Evolutionary conservation across 2,329 filamentous ascomycete species (phyloP).

Genomic region (Aspergillus aculeatus): DNA sequence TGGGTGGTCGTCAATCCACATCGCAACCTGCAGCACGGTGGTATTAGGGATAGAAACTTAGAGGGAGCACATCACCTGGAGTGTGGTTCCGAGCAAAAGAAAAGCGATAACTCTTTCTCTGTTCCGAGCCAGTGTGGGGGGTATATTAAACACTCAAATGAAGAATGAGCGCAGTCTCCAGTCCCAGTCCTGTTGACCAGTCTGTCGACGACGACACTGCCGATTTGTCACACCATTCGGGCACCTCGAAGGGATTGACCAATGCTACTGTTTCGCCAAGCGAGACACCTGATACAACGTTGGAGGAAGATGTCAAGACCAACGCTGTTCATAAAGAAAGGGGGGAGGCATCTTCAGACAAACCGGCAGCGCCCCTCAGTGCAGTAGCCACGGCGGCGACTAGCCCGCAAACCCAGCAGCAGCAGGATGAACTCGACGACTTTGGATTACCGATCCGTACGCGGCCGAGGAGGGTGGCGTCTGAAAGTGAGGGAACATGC

Average conservation of each 20-base stretch:
- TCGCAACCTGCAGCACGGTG: conserved; percentile 5
- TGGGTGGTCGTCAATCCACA: conserved; percentile 1
- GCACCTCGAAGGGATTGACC: conserved; percentile 14
- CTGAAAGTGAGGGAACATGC: conserved; percentile 18
- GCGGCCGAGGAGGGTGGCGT: conserved; percentile 18
- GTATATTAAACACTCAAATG: conserved; percentile 17
- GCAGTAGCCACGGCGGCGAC: background rate
- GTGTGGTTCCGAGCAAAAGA: background rate
- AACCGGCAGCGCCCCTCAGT: background rate
- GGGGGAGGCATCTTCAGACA: conserved; percentile 6
- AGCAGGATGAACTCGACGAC: conserved; percentile 34
- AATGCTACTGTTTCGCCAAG: conserved; percentile 9
- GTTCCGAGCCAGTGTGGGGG: background rate
- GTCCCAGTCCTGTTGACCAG: conserved; percentile 25
- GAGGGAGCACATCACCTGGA: background rate
- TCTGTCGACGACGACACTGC: conserved; percentile 27
- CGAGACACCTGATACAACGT: conserved; percentile 10
- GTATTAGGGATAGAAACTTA: background rate
- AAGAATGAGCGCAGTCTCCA: conserved; percentile 34
- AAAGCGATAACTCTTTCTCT: background rate
- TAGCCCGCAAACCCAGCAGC: conserved; percentile 7
- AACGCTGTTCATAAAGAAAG: conserved; percentile 2
- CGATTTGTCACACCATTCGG: conserved; percentile 14
- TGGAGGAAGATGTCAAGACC: conserved; percentile 15
- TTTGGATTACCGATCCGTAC: conserved; percentile 41